A percentile compares a stretch with the other conserved stretches of the same genome.
These are phyloP conservation scores for Oryza officinalis DNA, from an alignment of 176 grass and related monocot genomes.

Conservation along the genomic window DNA sequence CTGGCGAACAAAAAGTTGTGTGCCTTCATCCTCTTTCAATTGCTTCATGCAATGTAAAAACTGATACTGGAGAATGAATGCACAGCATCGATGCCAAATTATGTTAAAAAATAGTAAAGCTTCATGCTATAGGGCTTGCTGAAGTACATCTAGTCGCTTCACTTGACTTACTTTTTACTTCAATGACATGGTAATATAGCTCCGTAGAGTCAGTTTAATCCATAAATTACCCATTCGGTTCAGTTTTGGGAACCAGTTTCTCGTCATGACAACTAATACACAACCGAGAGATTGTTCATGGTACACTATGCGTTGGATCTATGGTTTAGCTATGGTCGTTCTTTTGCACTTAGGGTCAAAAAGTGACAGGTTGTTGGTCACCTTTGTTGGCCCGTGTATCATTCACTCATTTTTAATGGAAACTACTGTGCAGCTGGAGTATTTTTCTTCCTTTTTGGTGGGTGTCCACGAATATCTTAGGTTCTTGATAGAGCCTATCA, in stretches of 20 bases:
- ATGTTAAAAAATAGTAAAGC: background rate
- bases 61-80: background rate
- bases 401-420: conserved; percentile 20
- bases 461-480: conserved; percentile 32
- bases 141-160: background rate
- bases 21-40: background rate
- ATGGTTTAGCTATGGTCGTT: conserved; percentile 10
- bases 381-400: conserved; percentile 34
- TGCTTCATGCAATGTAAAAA: background rate
- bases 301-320: conserved; percentile 14
- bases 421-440: conserved; percentile 1
- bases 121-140: background rate
- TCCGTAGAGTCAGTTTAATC: background rate
- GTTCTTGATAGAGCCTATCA: conserved; percentile 29
- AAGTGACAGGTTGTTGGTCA: conserved; percentile 38
- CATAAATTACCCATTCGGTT: background rate
- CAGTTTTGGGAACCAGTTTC: background rate
- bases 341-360: conserved; percentile 24
- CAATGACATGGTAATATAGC: background rate
- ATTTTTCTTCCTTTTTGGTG: conserved; percentile 2
- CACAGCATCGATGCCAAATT: background rate
- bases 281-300: conserved; percentile 9
- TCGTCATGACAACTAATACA: background rate
- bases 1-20: background rate
- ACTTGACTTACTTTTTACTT: background rate